Evolutionary conservation across 2,329 filamentous ascomycete genomes (phyloP).

Genomic region (Diplodia mutila): DNA sequence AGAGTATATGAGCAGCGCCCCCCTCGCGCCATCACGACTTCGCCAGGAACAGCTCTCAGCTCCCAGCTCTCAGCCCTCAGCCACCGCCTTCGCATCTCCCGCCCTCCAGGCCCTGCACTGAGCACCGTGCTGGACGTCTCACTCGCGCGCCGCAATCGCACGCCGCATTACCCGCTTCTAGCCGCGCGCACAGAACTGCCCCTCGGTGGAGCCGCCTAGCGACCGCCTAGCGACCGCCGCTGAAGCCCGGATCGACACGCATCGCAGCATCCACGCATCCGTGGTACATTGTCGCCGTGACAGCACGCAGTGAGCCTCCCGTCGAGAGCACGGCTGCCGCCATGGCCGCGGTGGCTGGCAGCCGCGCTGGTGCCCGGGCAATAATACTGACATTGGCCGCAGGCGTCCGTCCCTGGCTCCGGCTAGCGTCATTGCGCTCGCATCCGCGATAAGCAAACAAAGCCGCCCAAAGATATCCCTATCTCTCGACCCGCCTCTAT

Average conservation of each 20-base stretch:
- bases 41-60: neutral
- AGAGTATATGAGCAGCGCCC: constrained; percentile 3
- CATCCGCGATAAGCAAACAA: constrained; percentile 26
- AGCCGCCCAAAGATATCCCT: constrained; percentile 21
- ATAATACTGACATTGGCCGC: constrained; percentile 8
- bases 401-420: constrained; percentile 21
- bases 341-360: neutral
- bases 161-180: constrained; percentile 5
- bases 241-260: constrained; percentile 6
- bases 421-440: constrained; percentile 15
- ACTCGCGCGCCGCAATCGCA: neutral
- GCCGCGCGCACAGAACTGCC: constrained; percentile 21
- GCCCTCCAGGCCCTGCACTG: neutral
- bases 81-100: constrained; percentile 1
- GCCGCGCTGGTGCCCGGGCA: constrained; percentile 4
- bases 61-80: neutral
- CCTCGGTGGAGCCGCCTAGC: constrained; percentile 4
- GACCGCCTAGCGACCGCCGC: neutral
- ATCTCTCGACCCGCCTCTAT: constrained; percentile 15
- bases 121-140: constrained; percentile 10
- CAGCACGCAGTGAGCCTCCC: neutral
- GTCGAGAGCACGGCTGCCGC: neutral
- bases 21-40: neutral
- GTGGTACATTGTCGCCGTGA: neutral
- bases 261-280: constrained; percentile 10